Base-by-base conservation (phyloP, 2,329 filamentous ascomycete species). In the Emergomyces pasteurianus region DNA sequence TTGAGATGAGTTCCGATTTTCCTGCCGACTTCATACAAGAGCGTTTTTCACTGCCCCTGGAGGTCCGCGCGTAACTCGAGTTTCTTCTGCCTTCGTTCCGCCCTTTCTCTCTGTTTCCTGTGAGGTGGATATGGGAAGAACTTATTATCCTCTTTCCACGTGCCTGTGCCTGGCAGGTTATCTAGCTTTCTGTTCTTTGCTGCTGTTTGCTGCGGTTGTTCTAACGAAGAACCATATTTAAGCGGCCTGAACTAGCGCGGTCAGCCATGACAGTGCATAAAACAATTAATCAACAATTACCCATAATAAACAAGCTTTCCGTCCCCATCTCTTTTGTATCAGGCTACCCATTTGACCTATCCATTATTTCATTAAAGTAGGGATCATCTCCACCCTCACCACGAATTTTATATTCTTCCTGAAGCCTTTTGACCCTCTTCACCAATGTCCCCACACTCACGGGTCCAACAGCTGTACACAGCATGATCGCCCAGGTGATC, bases 381-480 rank as follows among this genome's bases (percentile, higher is more conserved):
- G 76, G 74, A 69, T 77, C 75, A 61, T 67, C 65, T 21, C 57
- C 62, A 6, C 67, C 62, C 5, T 16, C 42, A 43, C 47, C n/a
- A 50, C 7, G 31, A 31, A 31, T 23, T 23, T 50, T 50, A 50
- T 50, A 23, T 23, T 21, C 21, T 28, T 68, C 64, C 63, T 73
- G 73, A 14, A 80, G 67, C 61, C 65, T 70, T 64, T 71, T 77
- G 18, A 81, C 75, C 46, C 78, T 68, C 54, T 72, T 74, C 4
- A 80, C 77, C 12, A 80, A 71, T 1, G 79, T 56, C 0, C 81
- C 81, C 16, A 83, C 77, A 16, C 71, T 70, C 1, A 83, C 64
- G 1, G 81, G 80, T 0, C 80, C 80, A 14, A 80, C 64, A 34
- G 83, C 71, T 0, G 81, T 84, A 65, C 80, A 82, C 0, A 83